Conservation (phyloP, 768 basidiomycete species). For the Kwoniella bestiolae region DNA sequence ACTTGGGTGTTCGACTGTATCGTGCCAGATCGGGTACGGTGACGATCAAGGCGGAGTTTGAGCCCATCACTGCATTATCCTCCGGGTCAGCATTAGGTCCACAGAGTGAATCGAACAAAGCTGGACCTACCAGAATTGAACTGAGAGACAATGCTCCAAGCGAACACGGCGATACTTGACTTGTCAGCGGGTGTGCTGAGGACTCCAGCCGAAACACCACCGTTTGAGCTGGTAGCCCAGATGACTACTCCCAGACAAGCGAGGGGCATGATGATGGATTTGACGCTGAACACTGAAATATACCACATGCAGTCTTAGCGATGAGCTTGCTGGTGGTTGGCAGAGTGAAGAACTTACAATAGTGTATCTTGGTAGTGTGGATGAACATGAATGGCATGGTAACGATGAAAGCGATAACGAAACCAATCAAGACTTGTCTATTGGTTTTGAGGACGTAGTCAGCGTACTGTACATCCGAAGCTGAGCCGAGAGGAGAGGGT, state of each 20-base stretch:
- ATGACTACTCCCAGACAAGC: slow-evolving; percentile 22
- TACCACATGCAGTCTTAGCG: not conserved
- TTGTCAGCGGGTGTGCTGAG: slow-evolving; percentile 5
- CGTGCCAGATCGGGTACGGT: slow-evolving; percentile 31
- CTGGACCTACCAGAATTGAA: slow-evolving; percentile 25
- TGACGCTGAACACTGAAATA: slow-evolving; percentile 23
- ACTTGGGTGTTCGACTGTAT: slow-evolving; percentile 17
- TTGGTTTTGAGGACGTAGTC: not conserved
- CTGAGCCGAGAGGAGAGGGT: too few species aligned
- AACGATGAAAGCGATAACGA: slow-evolving; percentile 24
- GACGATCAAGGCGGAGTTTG: slow-evolving; percentile 29
- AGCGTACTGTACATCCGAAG: too few species aligned
- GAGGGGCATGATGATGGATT: slow-evolving; percentile 22
- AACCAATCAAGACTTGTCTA: slow-evolving; percentile 26
- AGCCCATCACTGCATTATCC: slow-evolving; percentile 33
- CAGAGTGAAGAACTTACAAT: slow-evolving; percentile 7
- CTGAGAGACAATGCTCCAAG: slow-evolving; percentile 23
- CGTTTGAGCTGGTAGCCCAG: slow-evolving; percentile 24
- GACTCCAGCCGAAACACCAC: slow-evolving; percentile 18
- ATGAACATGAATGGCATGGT: slow-evolving; percentile 34
- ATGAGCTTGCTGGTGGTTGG: not conserved
- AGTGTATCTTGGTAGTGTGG: slow-evolving; percentile 30
- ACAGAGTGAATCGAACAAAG: too few species aligned
- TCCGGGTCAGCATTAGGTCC: too few species aligned
- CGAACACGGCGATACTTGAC: slow-evolving; percentile 20